Percentiles rank a stretch among this genome's conserved stretches.
Evolutionary conservation across 108 stramenopile species (phyloP).

Genomic region (Nitzschia inconspicua): DNA sequence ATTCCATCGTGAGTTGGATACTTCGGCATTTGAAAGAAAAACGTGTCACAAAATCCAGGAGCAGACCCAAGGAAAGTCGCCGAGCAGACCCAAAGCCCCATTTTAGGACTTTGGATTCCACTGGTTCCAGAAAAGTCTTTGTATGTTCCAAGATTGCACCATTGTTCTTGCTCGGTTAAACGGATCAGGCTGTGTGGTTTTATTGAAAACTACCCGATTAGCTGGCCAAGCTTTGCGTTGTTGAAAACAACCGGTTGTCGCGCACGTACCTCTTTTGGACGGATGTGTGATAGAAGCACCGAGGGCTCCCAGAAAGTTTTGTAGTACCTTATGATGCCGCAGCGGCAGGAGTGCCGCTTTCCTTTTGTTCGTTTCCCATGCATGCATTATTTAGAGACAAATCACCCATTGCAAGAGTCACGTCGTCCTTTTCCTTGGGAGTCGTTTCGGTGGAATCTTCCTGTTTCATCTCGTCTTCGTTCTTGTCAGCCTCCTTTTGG

Average conservation of each 20-base stretch:
- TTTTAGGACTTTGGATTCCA: conserved; percentile 19
- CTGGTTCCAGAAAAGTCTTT: conserved; percentile 28
- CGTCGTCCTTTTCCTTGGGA: background rate
- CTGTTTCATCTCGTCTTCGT: background rate
- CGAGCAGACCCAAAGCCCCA: conserved; percentile 8
- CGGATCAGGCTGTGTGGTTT: conserved; percentile 36
- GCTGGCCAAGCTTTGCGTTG: conserved; percentile 38
- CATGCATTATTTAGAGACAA: background rate
- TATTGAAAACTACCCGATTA: conserved; percentile 31
- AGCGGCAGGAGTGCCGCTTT: background rate
- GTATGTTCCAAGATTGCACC: conserved; percentile 14
- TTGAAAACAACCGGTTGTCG: too few relatives aligned
- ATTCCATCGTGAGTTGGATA: too few relatives aligned
- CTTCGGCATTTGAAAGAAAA: background rate
- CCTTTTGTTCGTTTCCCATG: background rate
- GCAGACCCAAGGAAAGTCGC: conserved; percentile 29
- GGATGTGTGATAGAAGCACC: background rate
- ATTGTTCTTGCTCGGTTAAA: conserved; percentile 34
- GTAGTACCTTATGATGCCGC: background rate
- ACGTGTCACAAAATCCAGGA: conserved; percentile 16
- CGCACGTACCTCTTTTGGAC: too few relatives aligned
- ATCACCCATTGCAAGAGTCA: background rate
- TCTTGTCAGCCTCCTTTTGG: background rate
- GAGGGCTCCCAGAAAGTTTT: background rate
- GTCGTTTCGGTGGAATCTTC: background rate